Percentiles rank a stretch among this genome's conserved stretches.
Evolutionary conservation across 495 filamentous ascomycete genomes (phyloP).

Genomic region (Darksidea phi): DNA sequence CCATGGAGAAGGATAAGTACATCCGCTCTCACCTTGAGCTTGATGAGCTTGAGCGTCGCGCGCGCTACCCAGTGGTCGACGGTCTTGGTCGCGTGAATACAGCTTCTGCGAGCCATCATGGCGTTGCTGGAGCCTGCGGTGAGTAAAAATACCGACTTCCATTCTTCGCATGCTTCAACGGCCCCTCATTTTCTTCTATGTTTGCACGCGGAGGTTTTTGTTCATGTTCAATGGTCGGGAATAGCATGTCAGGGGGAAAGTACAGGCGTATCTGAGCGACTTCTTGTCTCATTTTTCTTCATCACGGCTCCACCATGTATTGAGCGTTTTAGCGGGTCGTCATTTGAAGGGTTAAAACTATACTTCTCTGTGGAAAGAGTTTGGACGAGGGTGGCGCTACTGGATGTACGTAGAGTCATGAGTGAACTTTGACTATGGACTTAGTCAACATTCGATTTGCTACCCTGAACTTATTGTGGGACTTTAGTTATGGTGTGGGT

Average conservation of each 20-base stretch:
- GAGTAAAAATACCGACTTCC: constrained; percentile 8
- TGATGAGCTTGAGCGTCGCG: constrained; percentile 65
- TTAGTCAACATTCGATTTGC: too few species aligned
- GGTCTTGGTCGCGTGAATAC: constrained; percentile 49
- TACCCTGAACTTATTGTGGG: too few species aligned
- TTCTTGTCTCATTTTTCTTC: neutral
- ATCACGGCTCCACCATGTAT: neutral
- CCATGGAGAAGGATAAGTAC: constrained; percentile 71
- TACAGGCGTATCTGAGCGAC: neutral
- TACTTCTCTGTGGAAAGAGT: neutral
- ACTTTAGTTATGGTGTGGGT: too few species aligned
- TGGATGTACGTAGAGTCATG: too few species aligned
- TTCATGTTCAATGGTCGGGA: too few species aligned
- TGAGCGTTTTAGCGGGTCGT: constrained; percentile 2
- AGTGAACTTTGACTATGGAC: too few species aligned
- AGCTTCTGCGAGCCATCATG: constrained; percentile 28
- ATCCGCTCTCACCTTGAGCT: constrained; percentile 68
- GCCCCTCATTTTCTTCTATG: neutral
- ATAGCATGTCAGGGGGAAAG: neutral
- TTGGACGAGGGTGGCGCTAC: too few species aligned
- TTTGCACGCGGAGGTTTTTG: neutral
- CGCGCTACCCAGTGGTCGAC: constrained; percentile 65
- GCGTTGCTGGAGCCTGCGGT: constrained; percentile 26
- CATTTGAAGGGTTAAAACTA: neutral
- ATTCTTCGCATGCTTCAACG: neutral